Evolutionary conservation across 2,329 filamentous ascomycete species (phyloP).

Genomic region (Alternaria rosae): DNA sequence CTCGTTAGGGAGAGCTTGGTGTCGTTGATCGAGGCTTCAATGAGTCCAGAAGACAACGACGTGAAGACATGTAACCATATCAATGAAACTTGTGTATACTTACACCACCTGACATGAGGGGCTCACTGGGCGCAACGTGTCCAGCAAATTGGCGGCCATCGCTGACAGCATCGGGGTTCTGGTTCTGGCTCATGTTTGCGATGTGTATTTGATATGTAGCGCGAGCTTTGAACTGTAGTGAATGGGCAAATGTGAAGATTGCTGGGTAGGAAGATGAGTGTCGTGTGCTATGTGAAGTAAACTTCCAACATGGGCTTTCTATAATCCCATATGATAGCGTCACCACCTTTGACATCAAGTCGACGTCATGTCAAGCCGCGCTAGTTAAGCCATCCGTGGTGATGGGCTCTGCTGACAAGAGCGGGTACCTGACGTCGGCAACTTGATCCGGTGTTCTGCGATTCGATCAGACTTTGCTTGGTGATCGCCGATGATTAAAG

Average conservation of each 20-base stretch:
- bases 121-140: constrained; percentile 60
- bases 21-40: too few relatives aligned
- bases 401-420: background rate
- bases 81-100: constrained; percentile 33
- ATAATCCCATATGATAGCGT: constrained; percentile 13
- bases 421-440: constrained; percentile 9
- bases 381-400: background rate
- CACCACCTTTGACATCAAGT: constrained; percentile 23
- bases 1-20: background rate
- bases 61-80: background rate
- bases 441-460: background rate
- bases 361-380: constrained; percentile 17
- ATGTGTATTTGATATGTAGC: constrained; percentile 16
- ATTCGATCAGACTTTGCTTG: background rate
- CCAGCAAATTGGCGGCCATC: constrained; percentile 64
- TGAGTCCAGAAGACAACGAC: background rate
- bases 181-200: constrained; percentile 59
- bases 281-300: background rate
- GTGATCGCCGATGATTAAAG: constrained; percentile 7
- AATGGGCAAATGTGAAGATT: background rate
- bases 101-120: constrained; percentile 64
- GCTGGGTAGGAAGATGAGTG: background rate
- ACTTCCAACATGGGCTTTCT: background rate
- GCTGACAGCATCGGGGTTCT: constrained; percentile 62
- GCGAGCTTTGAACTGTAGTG: background rate